Evolutionary conservation across 75 land plant species (phyloP).

Genomic region (Cryptomeria japonica): DNA sequence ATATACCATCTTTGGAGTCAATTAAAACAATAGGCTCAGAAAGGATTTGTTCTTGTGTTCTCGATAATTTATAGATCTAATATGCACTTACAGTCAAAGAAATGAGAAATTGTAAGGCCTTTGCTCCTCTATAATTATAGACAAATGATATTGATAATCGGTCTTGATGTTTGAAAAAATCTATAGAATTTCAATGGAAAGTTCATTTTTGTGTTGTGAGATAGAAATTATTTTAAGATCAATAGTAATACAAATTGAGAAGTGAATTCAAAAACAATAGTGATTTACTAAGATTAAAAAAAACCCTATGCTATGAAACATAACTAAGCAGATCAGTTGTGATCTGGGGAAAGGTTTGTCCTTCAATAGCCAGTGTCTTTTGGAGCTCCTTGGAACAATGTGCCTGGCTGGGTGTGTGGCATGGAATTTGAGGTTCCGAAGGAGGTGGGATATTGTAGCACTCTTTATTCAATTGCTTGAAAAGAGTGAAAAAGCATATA

Average conservation of each 20-base stretch:
- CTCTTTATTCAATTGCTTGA: too few species aligned
- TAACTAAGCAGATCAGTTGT: not conserved
- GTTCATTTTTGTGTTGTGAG: not conserved
- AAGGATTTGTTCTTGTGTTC: not conserved
- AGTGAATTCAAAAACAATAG: not conserved
- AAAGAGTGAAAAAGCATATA: too few species aligned
- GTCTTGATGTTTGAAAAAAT: not conserved
- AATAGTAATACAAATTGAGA: not conserved
- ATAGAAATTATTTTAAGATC: not conserved
- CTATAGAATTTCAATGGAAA: not conserved
- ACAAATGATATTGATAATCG: not conserved
- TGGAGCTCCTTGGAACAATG: too few species aligned
- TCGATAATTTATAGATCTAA: not conserved
- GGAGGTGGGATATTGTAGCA: too few species aligned
- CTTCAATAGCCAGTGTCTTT: too few species aligned
- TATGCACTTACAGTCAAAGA: not conserved
- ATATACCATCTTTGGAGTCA: not conserved
- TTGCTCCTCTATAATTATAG: not conserved
- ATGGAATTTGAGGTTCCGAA: too few species aligned
- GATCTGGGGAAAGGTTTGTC: not conserved
- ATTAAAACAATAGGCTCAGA: not conserved
- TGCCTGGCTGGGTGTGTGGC: too few species aligned
- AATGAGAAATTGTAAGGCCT: not conserved
- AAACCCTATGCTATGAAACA: not conserved
- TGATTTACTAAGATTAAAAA: not conserved